Conservation (phyloP, 148 eudicot genomes). For the Gaultheria prostrata region DNA sequence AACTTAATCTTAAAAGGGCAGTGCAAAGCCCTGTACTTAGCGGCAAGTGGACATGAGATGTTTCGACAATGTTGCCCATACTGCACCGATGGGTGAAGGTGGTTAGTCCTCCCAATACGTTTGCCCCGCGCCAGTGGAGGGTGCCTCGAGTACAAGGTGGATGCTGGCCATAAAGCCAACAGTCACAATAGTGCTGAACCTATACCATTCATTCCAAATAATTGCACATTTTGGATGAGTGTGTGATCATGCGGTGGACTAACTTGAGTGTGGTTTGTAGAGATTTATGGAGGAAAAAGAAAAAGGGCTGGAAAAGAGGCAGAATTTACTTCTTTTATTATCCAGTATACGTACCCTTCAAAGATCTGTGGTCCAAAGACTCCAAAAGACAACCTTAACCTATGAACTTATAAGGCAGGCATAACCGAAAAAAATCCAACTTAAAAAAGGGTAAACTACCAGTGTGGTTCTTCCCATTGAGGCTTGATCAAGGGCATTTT, state of each 20-base stretch:
- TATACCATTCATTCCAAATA: neutral
- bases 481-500: neutral
- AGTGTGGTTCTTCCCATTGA: slow-evolving; percentile 4
- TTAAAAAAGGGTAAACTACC: neutral
- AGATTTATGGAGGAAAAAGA: neutral
- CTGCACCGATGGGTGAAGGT: too few species aligned
- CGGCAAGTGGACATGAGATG: too few species aligned
- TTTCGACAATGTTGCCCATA: too few species aligned
- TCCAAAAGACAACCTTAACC: neutral
- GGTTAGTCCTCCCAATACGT: too few species aligned
- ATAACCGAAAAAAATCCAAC: neutral
- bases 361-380: neutral
- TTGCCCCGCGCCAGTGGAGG: too few species aligned
- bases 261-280: neutral
- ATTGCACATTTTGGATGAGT: neutral
- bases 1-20: too few species aligned
- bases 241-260: neutral
- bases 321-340: neutral
- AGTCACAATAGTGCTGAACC: neutral
- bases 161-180: too few species aligned
- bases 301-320: neutral
- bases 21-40: too few species aligned
- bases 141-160: too few species aligned
- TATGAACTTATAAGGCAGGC: neutral
- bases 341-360: neutral